Conservation (phyloP, 148 eudicot genomes). For the Polygonum aviculare region DNA sequence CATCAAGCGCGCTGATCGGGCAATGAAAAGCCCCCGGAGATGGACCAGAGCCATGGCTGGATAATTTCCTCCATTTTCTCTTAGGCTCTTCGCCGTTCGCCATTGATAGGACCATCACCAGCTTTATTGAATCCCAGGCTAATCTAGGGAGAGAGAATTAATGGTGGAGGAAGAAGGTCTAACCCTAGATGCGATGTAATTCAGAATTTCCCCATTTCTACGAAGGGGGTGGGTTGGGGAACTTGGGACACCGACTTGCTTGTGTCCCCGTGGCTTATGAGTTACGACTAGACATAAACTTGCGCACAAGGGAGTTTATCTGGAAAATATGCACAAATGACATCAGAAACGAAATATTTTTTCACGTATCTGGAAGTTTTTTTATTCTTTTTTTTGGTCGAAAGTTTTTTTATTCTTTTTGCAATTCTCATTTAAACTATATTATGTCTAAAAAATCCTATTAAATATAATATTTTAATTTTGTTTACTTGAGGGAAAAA, state of each 20-base stretch:
- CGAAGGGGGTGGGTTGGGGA: not conserved
- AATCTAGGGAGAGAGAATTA: not conserved
- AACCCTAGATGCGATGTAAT: conserved; percentile 5
- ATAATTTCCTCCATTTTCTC: conserved; percentile 34
- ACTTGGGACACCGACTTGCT: not conserved
- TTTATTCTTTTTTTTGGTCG: no score
- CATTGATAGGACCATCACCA: conserved; percentile 3
- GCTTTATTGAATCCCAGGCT: not conserved
- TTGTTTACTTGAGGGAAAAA: no score
- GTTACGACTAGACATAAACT: not conserved
- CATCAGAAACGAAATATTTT: not conserved
- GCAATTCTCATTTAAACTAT: not conserved
- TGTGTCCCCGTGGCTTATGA: not conserved
- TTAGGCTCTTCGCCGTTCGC: conserved; percentile 18
- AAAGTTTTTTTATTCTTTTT: no score
- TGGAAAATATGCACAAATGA: not conserved
- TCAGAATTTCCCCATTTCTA: not conserved
- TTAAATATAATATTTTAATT: no score
- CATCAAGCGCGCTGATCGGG: conserved; percentile 58
- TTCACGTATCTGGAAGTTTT: no score
- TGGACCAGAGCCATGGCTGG: conserved; percentile 13
- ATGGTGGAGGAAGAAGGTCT: not conserved
- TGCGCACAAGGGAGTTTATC: no score
- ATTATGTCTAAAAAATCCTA: no score
- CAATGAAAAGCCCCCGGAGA: conserved; percentile 10